phyloP scores from a whole-genome alignment of 2,329 filamentous ascomycete genomes.

The Pezicula radicicola region DNA sequence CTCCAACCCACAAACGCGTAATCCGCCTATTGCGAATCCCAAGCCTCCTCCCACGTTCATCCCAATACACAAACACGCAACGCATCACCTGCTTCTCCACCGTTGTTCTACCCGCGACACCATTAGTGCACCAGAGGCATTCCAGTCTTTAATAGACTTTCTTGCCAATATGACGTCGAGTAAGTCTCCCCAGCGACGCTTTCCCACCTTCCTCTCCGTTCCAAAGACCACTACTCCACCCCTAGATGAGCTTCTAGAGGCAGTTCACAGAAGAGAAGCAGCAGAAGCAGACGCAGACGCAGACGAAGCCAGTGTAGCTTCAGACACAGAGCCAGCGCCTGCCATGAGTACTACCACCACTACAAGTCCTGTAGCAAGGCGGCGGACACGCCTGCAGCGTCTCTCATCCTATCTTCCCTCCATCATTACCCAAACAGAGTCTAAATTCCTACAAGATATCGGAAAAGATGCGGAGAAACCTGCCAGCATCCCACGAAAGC shows the following conservation, averaged over 20 bases:
- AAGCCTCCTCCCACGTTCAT: too few relatives aligned
- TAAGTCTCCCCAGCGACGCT: not conserved
- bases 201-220: not conserved
- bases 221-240: not conserved
- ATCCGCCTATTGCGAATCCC: too few relatives aligned
- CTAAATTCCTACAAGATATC: slow-evolving; percentile 1
- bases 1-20: too few relatives aligned
- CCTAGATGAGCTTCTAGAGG: not conserved
- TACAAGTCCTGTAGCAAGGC: not conserved
- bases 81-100: not conserved
- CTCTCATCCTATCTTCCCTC: not conserved
- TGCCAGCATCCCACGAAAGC: not conserved
- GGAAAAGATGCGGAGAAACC: not conserved
- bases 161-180: not conserved
- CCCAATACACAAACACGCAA: not conserved
- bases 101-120: not conserved
- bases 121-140: not conserved
- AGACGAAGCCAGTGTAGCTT: not conserved
- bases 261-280: not conserved
- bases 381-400: slow-evolving; percentile 1
- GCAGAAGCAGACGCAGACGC: not conserved
- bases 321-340: not conserved
- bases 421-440: not conserved
- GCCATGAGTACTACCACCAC: not conserved
- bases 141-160: not conserved